These are phyloP conservation scores for Penicillium flavigenum DNA, from an alignment of 495 filamentous ascomycete genomes.

Conservation along the genomic window DNA sequence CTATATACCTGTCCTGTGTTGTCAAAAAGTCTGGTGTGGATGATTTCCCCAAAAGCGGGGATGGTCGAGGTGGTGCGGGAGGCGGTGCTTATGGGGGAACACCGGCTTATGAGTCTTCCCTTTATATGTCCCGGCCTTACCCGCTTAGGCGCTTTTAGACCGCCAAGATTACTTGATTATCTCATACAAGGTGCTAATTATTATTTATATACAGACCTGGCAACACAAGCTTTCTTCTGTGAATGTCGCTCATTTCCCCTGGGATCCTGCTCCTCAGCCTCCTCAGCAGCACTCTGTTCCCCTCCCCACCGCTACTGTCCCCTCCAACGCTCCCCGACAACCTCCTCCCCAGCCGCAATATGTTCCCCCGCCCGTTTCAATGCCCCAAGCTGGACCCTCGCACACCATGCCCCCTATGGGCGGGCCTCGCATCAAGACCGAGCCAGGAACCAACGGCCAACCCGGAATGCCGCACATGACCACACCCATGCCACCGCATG, in stretches of 20 bases:
- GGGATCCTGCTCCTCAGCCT: slow-evolving; percentile 73
- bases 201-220: slow-evolving; percentile 67
- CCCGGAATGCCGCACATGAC: slow-evolving; percentile 42
- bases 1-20: slow-evolving; percentile 20
- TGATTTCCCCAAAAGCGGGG: slow-evolving; percentile 35
- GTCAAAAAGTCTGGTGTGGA: slow-evolving; percentile 12
- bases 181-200: slow-evolving; percentile 24
- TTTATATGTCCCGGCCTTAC: slow-evolving; percentile 45
- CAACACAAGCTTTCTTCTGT: slow-evolving; percentile 82
- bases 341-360: slow-evolving; percentile 36
- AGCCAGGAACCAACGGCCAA: slow-evolving; percentile 60
- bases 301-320: slow-evolving; percentile 52
- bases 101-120: slow-evolving; percentile 43
- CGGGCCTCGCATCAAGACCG: slow-evolving; percentile 65
- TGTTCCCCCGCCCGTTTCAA: slow-evolving; percentile 30
- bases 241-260: slow-evolving; percentile 84
- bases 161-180: slow-evolving; percentile 28
- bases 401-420: slow-evolving; percentile 29
- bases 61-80: slow-evolving; percentile 38
- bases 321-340: slow-evolving; percentile 57
- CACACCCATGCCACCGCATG: slow-evolving; percentile 36
- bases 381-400: slow-evolving; percentile 35
- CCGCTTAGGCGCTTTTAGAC: slow-evolving; percentile 31
- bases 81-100: slow-evolving; percentile 42
- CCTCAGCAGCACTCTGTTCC: slow-evolving; percentile 43